Evolutionary conservation across 2,329 filamentous ascomycete genomes (phyloP), one percentile per base, ranked within the genome.

Genomic region (Waltergamsia citrina): DNA sequence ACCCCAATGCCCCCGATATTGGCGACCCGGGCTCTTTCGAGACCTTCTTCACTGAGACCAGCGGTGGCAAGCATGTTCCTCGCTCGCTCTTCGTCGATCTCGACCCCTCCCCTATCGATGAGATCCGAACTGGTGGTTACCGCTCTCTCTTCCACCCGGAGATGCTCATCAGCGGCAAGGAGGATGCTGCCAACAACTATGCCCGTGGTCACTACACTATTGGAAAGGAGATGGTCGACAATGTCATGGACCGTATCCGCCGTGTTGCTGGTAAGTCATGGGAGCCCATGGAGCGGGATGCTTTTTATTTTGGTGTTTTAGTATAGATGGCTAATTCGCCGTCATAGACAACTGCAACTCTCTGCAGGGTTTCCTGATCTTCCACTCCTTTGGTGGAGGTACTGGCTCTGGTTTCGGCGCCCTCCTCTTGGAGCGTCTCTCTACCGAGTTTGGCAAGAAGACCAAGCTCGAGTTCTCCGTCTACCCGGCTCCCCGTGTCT

Each of bases 121-220:
- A 83, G 67, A 81, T 83, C 60, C 74, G 78, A 39, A 82, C 77
- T 35, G 78, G 78, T 39, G 41, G 50, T 43, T 83, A 81, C 63
- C 74, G 76, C 48, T 69, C 78, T 52, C 71, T 83, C 40, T 83
- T 81, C 68, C 78, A 83, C 62, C 78, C 78, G 29, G 78, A 83
- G 65, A 67, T 78, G 47, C 60, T 83, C 52, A 75, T 83, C 54
- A 82, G 73, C 57, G 78, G 78, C 60, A 83, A 83, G 69, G 79
- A 83, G 59, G 79, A 83, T 71, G 78, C 79, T 38, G 77, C 78
- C 62, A 83, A 83, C 66, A 84, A 84, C 69, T 84, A 83, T 51
- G 79, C 79, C 46, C 78, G 78, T 64, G 79, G 79, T 38, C 78
- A 84, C 63, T 83, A 84, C 62, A 83, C 79, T 47, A 77, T 83